Percentiles rank a stretch among this genome's conserved stretches.
Conservation (phyloP, 2,329 filamentous ascomycete genomes). For the Penicillium sp. region DNA sequence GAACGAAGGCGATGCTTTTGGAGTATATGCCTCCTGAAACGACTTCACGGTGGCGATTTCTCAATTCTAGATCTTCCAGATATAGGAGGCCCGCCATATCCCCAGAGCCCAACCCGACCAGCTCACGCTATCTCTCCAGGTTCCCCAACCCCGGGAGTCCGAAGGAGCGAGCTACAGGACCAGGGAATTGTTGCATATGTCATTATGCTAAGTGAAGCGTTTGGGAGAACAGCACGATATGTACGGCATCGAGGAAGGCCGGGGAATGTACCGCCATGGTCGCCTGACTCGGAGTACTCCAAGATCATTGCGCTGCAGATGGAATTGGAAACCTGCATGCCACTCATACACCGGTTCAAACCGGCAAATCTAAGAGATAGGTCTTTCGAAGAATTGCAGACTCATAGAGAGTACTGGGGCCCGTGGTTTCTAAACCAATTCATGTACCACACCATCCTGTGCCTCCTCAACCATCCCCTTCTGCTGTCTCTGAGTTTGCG, state of each 20-base stretch:
- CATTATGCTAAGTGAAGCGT: slow-evolving; percentile 49
- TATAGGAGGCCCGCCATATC: slow-evolving; percentile 38
- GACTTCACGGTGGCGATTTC: slow-evolving; percentile 46
- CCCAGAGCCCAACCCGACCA: slow-evolving; percentile 36
- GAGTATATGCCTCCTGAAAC: slow-evolving; percentile 46
- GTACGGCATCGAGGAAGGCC: slow-evolving; percentile 48
- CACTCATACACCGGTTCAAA: slow-evolving; percentile 52
- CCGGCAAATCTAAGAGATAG: slow-evolving; percentile 49
- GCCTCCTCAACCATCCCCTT: slow-evolving; percentile 56
- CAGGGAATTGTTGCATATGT: slow-evolving; percentile 50
- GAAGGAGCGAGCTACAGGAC: slow-evolving; percentile 33
- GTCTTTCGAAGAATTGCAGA: slow-evolving; percentile 43
- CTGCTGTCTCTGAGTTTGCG: slow-evolving; percentile 53
- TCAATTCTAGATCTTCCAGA: slow-evolving; percentile 41
- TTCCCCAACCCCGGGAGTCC: slow-evolving; percentile 16
- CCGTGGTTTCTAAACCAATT: slow-evolving; percentile 56
- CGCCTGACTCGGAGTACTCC: slow-evolving; percentile 53
- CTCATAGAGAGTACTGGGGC: slow-evolving; percentile 53
- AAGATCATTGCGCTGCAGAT: slow-evolving; percentile 52
- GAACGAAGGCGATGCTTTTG: slow-evolving; percentile 43
- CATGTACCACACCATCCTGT: slow-evolving; percentile 54
- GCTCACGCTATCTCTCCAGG: slow-evolving; percentile 24
- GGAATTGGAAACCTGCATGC: slow-evolving; percentile 54
- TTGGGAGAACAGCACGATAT: slow-evolving; percentile 50
- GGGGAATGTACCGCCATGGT: slow-evolving; percentile 49